phyloP scores from a whole-genome alignment of 805 yeast genomes.

The Candida stauntonica region DNA sequence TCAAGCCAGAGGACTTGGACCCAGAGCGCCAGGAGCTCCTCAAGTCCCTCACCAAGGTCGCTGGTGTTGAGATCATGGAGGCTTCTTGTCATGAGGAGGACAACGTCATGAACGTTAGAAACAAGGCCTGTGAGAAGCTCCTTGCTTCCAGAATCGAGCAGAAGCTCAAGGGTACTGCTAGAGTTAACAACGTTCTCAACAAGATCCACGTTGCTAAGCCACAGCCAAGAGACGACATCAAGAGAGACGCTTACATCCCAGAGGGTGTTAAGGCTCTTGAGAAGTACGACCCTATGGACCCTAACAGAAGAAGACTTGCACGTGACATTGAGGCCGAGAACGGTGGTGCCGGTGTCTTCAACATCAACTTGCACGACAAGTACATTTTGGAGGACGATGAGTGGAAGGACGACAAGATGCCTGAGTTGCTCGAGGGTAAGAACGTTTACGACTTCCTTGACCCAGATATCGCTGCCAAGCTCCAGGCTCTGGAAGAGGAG shows the following conservation, averaged over 20 bases:
- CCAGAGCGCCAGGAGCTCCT: conserved; percentile 69
- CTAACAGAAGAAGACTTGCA: conserved; percentile 75
- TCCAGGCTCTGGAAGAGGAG: conserved; percentile 94
- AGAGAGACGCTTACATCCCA: conserved; percentile 79
- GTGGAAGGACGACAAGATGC: conserved; percentile 97
- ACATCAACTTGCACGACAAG: conserved; percentile 87
- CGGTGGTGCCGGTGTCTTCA: conserved; percentile 99
- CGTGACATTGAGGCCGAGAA: conserved; percentile 89
- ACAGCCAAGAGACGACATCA: conserved; percentile 77
- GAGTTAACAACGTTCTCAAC: conserved; percentile 84
- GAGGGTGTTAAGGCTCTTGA: conserved; percentile 56
- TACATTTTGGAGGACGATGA: conserved; percentile 92
- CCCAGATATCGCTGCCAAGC: conserved; percentile 88
- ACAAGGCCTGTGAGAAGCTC: conserved; percentile 95
- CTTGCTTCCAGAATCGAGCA: conserved; percentile 94
- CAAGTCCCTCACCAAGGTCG: conserved; percentile 55
- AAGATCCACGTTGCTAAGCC: conserved; percentile 95
- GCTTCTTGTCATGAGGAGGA: conserved; percentile 93
- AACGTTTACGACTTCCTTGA: conserved; percentile 97
- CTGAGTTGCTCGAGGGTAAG: conserved; percentile 93
- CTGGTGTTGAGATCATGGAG: conserved; percentile 89
- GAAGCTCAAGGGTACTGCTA: conserved; percentile 87
- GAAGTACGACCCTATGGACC: conserved; percentile 76
- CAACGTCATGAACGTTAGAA: conserved; percentile 92
- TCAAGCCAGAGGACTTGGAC: conserved; percentile 78